A percentile compares a stretch with the other conserved stretches of the same genome.
Conservation (phyloP, 768 basidiomycete species). For the Lactarius hengduanensis region DNA sequence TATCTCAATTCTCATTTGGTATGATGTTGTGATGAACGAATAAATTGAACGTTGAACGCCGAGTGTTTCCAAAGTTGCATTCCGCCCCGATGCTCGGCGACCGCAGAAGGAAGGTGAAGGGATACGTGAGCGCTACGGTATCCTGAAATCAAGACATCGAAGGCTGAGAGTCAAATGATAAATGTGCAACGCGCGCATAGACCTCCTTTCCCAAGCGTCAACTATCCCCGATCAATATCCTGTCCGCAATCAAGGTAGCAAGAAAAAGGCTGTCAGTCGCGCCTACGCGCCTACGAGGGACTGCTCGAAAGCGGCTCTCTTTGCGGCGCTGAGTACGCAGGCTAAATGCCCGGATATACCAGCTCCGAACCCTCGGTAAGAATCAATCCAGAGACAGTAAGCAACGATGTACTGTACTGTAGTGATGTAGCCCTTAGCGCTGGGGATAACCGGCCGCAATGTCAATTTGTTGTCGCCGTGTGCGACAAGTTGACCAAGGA, state of each 20-base stretch:
- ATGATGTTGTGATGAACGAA: slow-evolving; percentile 29
- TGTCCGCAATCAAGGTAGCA: neutral
- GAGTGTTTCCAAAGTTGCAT: slow-evolving; percentile 3
- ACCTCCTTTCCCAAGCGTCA: neutral
- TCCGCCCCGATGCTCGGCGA: neutral
- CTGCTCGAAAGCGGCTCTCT: neutral
- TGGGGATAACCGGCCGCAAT: slow-evolving; percentile 7
- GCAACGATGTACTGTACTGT: neutral
- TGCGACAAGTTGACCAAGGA: neutral
- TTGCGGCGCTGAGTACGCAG: neutral
- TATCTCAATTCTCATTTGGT: slow-evolving; percentile 21
- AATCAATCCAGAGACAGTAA: neutral
- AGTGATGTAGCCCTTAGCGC: neutral
- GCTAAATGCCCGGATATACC: neutral
- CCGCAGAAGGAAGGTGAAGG: slow-evolving; percentile 1
- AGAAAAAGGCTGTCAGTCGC: too few species aligned
- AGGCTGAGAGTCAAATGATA: neutral
- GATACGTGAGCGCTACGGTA: neutral
- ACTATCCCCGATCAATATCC: slow-evolving; percentile 1
- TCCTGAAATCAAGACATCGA: slow-evolving; percentile 1
- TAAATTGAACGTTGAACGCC: slow-evolving; percentile 3
- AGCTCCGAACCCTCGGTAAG: neutral
- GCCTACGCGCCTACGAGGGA: neutral
- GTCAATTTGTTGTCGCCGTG: slow-evolving; percentile 11
- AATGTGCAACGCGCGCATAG: slow-evolving; percentile 1